These are phyloP conservation scores for Chernovozyma aurita DNA, from an alignment of 1,139 yeast species.

Conservation along the genomic window DNA sequence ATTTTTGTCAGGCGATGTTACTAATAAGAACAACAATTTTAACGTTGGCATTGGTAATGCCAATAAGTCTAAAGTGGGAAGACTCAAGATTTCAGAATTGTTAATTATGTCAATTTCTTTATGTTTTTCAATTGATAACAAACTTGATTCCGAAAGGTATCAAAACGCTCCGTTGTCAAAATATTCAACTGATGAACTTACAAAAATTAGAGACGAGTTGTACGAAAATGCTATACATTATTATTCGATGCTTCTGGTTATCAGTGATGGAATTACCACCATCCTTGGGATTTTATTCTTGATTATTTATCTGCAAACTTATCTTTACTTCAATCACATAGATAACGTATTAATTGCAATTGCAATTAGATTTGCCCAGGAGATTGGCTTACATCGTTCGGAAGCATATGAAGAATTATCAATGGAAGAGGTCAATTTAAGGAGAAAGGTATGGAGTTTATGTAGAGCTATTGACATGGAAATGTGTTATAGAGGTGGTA, in stretches of 20 bases:
- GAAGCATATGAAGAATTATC: constrained; percentile 43
- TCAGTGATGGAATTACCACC: constrained; percentile 48
- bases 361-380: constrained; percentile 58
- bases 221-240: constrained; percentile 40
- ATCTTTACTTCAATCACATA: constrained; percentile 37
- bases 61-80: background rate
- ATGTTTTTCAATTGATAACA: constrained; percentile 9
- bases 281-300: constrained; percentile 48
- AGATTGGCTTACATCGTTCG: constrained; percentile 59
- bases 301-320: constrained; percentile 40
- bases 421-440: constrained; percentile 29
- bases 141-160: background rate
- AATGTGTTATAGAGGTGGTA: constrained; percentile 51
- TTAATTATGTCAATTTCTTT: constrained; percentile 17
- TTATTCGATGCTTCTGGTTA: constrained; percentile 42
- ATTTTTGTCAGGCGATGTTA: background rate
- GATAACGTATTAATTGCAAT: constrained; percentile 44
- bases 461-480: constrained; percentile 54
- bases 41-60: background rate
- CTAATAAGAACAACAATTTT: background rate
- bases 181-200: background rate
- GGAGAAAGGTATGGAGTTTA: constrained; percentile 52
- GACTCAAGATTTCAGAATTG: constrained; percentile 14
- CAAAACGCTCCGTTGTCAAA: background rate
- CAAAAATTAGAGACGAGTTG: background rate